phyloP scores from a whole-genome alignment of 1,284 basidiomycete genomes.

The Microbotryomycetes sp. region DNA sequence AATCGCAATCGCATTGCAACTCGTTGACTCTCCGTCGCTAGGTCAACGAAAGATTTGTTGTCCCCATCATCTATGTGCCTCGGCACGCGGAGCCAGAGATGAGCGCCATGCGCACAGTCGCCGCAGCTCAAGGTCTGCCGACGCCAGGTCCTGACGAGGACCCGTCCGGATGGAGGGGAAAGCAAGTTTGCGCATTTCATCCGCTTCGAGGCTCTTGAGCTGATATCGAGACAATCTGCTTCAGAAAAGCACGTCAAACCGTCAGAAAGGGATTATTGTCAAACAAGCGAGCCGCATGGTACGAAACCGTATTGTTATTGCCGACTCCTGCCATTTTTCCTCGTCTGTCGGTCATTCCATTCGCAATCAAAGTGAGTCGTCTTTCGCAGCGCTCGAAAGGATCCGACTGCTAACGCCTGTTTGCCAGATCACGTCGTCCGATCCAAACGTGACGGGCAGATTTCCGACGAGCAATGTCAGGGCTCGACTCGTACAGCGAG shows the following conservation, averaged over 20 bases:
- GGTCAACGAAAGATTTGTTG: conserved; percentile 27
- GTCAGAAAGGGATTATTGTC: conserved; percentile 8
- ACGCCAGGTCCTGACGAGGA: conserved; percentile 6
- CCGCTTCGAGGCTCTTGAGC: neutral
- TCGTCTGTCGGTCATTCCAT: conserved; percentile 4
- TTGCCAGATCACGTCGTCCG: conserved; percentile 16
- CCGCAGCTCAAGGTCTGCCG: neutral
- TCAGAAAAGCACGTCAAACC: conserved; percentile 2
- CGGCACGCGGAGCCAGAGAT: conserved; percentile 8
- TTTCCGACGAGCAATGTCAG: conserved; percentile 4
- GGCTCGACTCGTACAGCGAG: conserved; percentile 20
- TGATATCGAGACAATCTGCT: neutral
- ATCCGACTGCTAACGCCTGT: no score
- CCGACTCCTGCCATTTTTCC: conserved; percentile 10
- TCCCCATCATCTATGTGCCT: conserved; percentile 27
- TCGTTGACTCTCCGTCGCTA: neutral
- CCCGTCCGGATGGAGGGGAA: conserved; percentile 22
- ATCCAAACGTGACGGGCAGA: conserved; percentile 4
- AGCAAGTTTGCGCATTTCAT: neutral
- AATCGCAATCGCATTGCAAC: neutral
- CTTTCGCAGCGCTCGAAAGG: neutral
- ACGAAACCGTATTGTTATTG: conserved; percentile 7
- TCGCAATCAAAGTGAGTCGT: neutral
- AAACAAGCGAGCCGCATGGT: conserved; percentile 5
- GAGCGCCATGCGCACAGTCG: conserved; percentile 3